These are phyloP conservation scores for Naganishia onofrii DNA, from an alignment of 768 basidiomycete species.

Conservation along the genomic window DNA sequence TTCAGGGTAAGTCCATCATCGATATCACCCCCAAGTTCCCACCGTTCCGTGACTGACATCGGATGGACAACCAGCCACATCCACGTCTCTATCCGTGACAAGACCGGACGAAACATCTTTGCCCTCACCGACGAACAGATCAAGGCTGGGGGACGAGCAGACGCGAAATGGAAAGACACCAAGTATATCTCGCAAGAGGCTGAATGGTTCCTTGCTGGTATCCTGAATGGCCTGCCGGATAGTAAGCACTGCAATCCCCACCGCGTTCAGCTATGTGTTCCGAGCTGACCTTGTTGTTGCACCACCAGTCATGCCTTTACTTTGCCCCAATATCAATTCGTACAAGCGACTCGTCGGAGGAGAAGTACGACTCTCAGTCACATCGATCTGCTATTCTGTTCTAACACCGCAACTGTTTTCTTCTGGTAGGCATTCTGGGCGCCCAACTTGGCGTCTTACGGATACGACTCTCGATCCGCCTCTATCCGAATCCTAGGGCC, in stretches of 20 bases:
- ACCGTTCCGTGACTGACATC: background rate
- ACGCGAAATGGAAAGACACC: constrained; percentile 75
- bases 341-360: constrained; percentile 95
- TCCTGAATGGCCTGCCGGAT: constrained; percentile 84
- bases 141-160: constrained; percentile 62
- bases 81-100: constrained; percentile 79
- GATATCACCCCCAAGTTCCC: no score
- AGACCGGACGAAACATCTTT: constrained; percentile 72
- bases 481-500: constrained; percentile 89
- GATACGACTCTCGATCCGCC: constrained; percentile 90
- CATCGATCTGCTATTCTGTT: background rate
- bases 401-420: background rate
- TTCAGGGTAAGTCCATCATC: constrained; percentile 66
- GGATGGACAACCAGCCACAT: constrained; percentile 59
- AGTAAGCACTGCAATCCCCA: constrained; percentile 57
- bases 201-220: constrained; percentile 92
- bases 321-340: constrained; percentile 85
- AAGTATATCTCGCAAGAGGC: constrained; percentile 76
- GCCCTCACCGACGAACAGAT: constrained; percentile 65
- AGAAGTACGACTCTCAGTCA: constrained; percentile 54
- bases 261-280: background rate
- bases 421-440: constrained; percentile 70
- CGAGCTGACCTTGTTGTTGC: background rate
- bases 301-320: constrained; percentile 71
- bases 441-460: constrained; percentile 87